A percentile compares a stretch with the other conserved stretches of the same genome.
These are phyloP conservation scores for Micractinium sp. DNA, from an alignment of 139 green algal genomes.

Conservation along the genomic window DNA sequence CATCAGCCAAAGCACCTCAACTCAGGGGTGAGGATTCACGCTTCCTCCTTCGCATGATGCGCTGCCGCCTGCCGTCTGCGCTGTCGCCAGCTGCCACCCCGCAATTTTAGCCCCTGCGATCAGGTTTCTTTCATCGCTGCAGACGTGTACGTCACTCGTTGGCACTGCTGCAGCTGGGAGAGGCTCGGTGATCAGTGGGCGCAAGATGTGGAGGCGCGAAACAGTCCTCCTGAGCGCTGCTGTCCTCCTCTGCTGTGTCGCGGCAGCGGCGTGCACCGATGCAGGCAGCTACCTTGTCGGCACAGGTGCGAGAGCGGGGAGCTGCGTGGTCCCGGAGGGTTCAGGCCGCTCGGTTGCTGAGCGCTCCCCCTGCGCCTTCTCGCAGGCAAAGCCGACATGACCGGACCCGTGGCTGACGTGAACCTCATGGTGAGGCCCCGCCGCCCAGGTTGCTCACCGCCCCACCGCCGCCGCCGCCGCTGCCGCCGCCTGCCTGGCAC, in stretches of 20 bases:
- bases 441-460: background rate
- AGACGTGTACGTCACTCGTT: no score
- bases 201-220: background rate
- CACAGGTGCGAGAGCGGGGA: background rate
- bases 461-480: background rate
- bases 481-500: background rate
- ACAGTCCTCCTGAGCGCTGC: background rate
- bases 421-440: slow-evolving; percentile 80
- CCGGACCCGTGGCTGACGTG: slow-evolving; percentile 80
- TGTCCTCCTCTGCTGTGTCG: background rate
- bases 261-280: background rate
- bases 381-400: slow-evolving; percentile 80
- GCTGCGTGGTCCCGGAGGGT: background rate
- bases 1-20: no score
- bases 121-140: no score
- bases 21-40: no score
- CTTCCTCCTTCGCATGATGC: no score
- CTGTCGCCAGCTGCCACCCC: no score
- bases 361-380: background rate
- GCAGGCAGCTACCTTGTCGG: slow-evolving; percentile 5
- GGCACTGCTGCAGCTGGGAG: no score
- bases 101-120: no score
- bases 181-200: background rate
- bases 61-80: no score
- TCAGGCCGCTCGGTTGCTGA: background rate